These are phyloP conservation scores for Tillandsia fasciculata DNA, from an alignment of 176 grass and related monocot genomes.

Conservation along the genomic window DNA sequence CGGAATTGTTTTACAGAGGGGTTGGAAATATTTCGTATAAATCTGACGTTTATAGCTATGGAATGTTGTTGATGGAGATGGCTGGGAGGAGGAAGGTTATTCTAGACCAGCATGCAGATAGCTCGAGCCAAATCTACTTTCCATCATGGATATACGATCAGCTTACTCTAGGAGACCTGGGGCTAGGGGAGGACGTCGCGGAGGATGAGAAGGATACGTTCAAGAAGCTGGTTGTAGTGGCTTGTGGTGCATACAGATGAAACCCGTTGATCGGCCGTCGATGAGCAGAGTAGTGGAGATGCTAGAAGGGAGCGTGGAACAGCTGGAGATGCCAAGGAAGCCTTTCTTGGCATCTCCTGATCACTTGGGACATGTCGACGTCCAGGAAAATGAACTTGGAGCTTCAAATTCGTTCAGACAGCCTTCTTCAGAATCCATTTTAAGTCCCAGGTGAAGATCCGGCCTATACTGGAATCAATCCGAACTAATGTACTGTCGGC, in stretches of 20 bases:
- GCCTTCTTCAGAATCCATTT: background rate
- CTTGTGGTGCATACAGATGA: slow-evolving; percentile 23
- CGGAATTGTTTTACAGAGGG: slow-evolving; percentile 20
- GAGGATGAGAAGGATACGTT: slow-evolving; percentile 5
- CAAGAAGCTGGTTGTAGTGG: slow-evolving; percentile 13
- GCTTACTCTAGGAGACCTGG: slow-evolving; percentile 11
- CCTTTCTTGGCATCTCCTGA: background rate
- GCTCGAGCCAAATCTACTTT: slow-evolving; percentile 2
- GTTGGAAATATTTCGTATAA: slow-evolving; percentile 28
- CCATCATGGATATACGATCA: background rate
- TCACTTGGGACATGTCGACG: background rate
- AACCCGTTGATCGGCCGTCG: slow-evolving; percentile 22
- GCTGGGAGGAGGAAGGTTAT: slow-evolving; percentile 12
- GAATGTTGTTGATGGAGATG: slow-evolving; percentile 26
- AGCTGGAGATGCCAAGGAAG: background rate
- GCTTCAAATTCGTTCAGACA: background rate
- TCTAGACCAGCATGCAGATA: background rate
- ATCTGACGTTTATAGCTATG: slow-evolving; percentile 36
- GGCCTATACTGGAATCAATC: background rate
- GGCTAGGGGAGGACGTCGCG: background rate
- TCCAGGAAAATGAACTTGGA: background rate
- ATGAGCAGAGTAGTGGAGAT: slow-evolving; percentile 26
- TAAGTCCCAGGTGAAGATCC: background rate
- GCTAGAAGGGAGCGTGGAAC: background rate
- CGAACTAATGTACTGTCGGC: no score